Conservation (phyloP, 1,139 yeast species). For the Kodamaea fungicola region DNA sequence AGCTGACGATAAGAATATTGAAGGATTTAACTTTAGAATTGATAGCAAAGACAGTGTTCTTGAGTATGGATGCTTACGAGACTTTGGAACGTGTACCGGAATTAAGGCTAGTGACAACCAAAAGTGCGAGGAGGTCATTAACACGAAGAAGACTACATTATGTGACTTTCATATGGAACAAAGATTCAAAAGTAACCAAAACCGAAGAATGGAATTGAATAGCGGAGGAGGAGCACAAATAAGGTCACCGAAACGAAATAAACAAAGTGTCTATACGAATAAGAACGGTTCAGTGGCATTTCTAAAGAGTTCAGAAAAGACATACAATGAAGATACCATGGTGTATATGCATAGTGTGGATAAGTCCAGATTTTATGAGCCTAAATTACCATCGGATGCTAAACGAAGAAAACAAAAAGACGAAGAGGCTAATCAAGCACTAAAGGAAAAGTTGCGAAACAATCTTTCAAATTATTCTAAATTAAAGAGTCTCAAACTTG, state of each 20-base stretch:
- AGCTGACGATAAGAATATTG: constrained; percentile 6
- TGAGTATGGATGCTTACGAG: constrained; percentile 70
- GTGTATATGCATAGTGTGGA: constrained; percentile 21
- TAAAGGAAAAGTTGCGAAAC: constrained; percentile 26
- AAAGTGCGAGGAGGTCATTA: constrained; percentile 59
- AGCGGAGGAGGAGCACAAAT: constrained; percentile 56
- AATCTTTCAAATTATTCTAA: constrained; percentile 15
- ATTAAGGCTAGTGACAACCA: constrained; percentile 39
- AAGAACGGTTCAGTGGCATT: constrained; percentile 11
- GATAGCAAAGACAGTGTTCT: constrained; percentile 49
- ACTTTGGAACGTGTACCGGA: constrained; percentile 67
- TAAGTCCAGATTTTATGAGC: constrained; percentile 41
- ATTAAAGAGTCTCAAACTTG: constrained; percentile 15
- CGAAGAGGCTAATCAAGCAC: constrained; percentile 30
- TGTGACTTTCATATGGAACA: constrained; percentile 74
- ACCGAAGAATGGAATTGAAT: constrained; percentile 71
- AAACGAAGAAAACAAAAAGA: constrained; percentile 31
- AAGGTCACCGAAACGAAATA: constrained; percentile 30
- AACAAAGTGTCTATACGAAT: constrained; percentile 22
- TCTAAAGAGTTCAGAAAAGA: constrained; percentile 6
- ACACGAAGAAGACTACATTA: constrained; percentile 46
- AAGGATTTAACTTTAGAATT: constrained; percentile 60
- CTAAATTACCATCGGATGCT: constrained; percentile 38
- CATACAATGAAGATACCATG: constrained; percentile 26
- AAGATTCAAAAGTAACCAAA: constrained; percentile 49